A percentile compares a stretch with the other conserved stretches of the same genome.
phyloP scores from a whole-genome alignment of 306 rosid genomes.

The Malus orientalis region DNA sequence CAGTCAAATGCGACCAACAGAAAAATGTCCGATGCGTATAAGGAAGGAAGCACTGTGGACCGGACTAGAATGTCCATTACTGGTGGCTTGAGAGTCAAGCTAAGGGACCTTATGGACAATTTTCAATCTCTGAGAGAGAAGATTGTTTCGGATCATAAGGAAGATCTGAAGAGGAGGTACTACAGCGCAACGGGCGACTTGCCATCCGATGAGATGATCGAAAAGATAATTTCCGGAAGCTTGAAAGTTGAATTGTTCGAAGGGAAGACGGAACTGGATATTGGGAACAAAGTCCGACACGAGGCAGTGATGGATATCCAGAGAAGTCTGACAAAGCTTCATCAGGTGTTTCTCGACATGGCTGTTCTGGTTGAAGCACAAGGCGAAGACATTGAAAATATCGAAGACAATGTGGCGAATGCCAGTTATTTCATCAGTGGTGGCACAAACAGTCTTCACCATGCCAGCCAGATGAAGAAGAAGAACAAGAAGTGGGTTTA shows the following conservation, averaged over 20 bases:
- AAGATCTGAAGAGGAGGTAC: constrained; percentile 71
- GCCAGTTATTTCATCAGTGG: constrained; percentile 62
- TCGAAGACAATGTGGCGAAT: constrained; percentile 73
- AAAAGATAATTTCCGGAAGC: constrained; percentile 57
- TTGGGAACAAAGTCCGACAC: constrained; percentile 55
- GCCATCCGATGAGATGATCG: constrained; percentile 62
- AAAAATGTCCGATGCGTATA: constrained; percentile 36
- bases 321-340: constrained; percentile 84
- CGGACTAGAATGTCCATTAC: constrained; percentile 67
- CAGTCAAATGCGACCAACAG: constrained; percentile 52
- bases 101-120: constrained; percentile 67
- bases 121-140: constrained; percentile 65
- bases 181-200: constrained; percentile 47
- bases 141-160: constrained; percentile 64
- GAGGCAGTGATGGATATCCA: constrained; percentile 73
- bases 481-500: constrained; percentile 48
- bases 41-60: constrained; percentile 53
- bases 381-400: constrained; percentile 67
- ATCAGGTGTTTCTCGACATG: constrained; percentile 93
- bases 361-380: constrained; percentile 83
- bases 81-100: constrained; percentile 65
- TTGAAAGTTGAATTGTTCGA: constrained; percentile 51
- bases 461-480: constrained; percentile 75
- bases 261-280: constrained; percentile 58
- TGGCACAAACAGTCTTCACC: constrained; percentile 62